These are phyloP conservation scores for Saururus chinensis DNA, from an alignment of 164 flowering plant genomes.

Conservation along the genomic window DNA sequence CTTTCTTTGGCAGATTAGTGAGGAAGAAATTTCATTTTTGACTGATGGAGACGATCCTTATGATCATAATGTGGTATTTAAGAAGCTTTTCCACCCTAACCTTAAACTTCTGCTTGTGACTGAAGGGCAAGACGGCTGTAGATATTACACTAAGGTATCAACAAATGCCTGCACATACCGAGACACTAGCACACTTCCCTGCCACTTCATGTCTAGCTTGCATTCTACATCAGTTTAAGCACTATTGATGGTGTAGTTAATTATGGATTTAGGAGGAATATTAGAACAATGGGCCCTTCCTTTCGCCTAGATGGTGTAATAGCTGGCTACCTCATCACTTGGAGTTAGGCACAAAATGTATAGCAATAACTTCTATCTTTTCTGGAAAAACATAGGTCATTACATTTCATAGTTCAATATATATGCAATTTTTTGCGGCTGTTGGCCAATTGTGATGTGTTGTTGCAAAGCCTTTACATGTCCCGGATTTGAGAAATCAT, in stretches of 20 bases:
- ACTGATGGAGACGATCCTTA: constrained; percentile 60
- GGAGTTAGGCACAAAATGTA: too few relatives aligned
- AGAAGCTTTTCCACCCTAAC: constrained; percentile 56
- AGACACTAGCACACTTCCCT: not conserved
- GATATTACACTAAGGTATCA: constrained; percentile 65
- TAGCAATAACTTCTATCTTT: too few relatives aligned
- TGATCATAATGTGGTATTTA: constrained; percentile 60
- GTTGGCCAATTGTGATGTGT: not conserved
- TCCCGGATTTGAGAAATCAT: not conserved
- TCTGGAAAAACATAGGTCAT: not conserved
- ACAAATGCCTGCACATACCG: not conserved
- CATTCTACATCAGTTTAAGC: not conserved
- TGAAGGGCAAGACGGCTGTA: constrained; percentile 62
- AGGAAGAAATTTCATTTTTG: constrained; percentile 61
- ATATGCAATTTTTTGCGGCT: not conserved
- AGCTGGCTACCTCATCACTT: too few relatives aligned
- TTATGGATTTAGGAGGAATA: too few relatives aligned
- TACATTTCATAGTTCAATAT: not conserved
- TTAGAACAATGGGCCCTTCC: too few relatives aligned
- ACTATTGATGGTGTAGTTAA: not conserved
- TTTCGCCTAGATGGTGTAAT: too few relatives aligned
- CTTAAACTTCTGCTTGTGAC: constrained; percentile 64
- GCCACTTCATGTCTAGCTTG: not conserved
- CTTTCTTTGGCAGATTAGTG: constrained; percentile 40
- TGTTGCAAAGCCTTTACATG: not conserved